Base-by-base conservation (phyloP, 768 basidiomycete species). In the Podaxis sp. region DNA sequence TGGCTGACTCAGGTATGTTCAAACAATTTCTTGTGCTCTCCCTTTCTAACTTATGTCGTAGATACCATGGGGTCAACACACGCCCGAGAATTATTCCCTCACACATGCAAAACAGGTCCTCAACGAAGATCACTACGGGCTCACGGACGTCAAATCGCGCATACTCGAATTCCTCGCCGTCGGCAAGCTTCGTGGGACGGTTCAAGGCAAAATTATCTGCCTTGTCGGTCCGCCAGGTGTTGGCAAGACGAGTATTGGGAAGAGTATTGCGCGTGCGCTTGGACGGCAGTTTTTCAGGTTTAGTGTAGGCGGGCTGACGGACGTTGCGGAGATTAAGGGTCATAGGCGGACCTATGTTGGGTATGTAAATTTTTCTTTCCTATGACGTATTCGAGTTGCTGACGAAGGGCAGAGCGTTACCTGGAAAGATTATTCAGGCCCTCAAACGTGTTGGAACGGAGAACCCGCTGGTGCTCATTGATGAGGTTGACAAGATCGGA, bases 261-360 rank as follows among this genome's bases (percentile, higher is more conserved):
- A 96, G 80, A 92, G 89, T 2, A 97, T 99, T 55, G 90, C 97
- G 0, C 84, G 94, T 15, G 96, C 96, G 3, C 79, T 99, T 24
- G 87, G 90, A 27, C 77, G 96, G 63, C 89, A 94, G 72, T 98
- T 98, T 78, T 98, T 96, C 85, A 84, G 95, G 53, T 97, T 99
- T 77, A 94, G 91, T 8, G 96, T 98, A 3, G 96, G 97, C 65
- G 96, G 97, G 13, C 75, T 99, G 71, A 94, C 94, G 52, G 97
- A 99, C 73, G 95, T 98, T 0, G 97, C 97, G 59, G 97, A 98
- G 82, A 98, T 99, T 71, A 98, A 98, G 77, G 97, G 97, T 0
- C 97, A 99, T 71, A 79, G 97, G 69, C 80, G 97, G 72, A 99
- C 96, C n/a, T 98, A 97, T 71, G 93, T 96, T 57, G 93, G 91